phyloP scores from a whole-genome alignment of 192 early-diverging fungal species.

The Paraglomus brasilianum region DNA sequence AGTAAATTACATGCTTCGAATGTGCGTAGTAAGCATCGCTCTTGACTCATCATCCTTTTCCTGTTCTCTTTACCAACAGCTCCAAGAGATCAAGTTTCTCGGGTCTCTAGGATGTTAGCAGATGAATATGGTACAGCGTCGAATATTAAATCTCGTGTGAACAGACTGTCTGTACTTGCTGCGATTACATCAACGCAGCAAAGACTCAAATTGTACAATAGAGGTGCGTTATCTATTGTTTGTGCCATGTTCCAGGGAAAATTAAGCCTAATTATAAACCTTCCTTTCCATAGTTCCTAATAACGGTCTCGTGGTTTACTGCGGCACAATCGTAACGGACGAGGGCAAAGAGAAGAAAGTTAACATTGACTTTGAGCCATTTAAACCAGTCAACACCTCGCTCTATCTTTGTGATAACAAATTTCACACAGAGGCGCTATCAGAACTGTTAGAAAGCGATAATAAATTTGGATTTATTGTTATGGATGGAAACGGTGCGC shows the following conservation, averaged over 20 bases:
- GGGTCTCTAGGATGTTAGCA: conserved; percentile 88
- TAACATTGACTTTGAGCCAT: conserved; percentile 98
- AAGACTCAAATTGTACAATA: conserved; percentile 91
- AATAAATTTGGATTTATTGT: conserved; percentile 97
- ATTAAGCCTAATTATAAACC: conserved; percentile 5
- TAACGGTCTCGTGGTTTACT: conserved; percentile 95
- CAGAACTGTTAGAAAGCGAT: conserved; percentile 91
- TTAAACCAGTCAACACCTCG: conserved; percentile 99
- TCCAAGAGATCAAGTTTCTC: conserved; percentile 90
- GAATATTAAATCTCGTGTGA: conserved; percentile 99
- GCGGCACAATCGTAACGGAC: conserved; percentile 95
- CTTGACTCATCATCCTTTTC: neutral
- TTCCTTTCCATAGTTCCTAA: conserved; percentile 62
- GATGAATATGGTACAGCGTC: conserved; percentile 99
- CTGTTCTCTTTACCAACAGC: conserved; percentile 33
- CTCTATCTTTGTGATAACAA: conserved; percentile 99
- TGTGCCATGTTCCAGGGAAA: neutral
- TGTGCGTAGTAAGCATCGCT: too few species aligned
- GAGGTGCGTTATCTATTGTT: conserved; percentile 42
- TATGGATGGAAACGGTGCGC: conserved; percentile 97
- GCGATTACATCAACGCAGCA: conserved; percentile 98
- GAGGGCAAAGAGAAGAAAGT: conserved; percentile 99
- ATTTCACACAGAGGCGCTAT: conserved; percentile 95
- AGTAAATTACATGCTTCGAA: conserved; percentile 28
- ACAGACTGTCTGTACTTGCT: conserved; percentile 92